Evolutionary conservation across 495 filamentous ascomycete genomes (phyloP).

Genomic region (Alectoria sarmentosa): DNA sequence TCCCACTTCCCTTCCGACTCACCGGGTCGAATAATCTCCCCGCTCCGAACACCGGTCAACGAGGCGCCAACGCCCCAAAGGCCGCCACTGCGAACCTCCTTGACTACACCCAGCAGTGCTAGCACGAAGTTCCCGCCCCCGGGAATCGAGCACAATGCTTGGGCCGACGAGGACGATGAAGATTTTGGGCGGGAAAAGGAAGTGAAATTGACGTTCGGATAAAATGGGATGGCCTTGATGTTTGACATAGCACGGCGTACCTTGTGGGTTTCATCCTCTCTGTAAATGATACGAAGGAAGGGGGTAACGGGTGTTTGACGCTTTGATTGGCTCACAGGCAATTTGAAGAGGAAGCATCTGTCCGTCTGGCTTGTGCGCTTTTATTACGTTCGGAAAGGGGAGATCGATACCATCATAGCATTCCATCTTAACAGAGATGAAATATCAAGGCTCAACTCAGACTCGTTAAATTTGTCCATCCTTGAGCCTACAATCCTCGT

Average conservation of each 20-base stretch:
- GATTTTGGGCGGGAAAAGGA: conserved; percentile 43
- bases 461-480: not conserved
- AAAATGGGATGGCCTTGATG: conserved; percentile 18
- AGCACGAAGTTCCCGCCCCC: conserved; percentile 11
- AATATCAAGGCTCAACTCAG: not conserved
- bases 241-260: conserved; percentile 20
- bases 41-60: conserved; percentile 4
- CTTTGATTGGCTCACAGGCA: not conserved
- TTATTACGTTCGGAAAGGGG: not conserved
- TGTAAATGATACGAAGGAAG: not conserved
- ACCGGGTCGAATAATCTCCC: conserved; percentile 6
- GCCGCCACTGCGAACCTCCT: conserved; percentile 38
- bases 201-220: conserved; percentile 54
- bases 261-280: not conserved
- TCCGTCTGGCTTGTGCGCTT: not conserved
- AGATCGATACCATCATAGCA: not conserved
- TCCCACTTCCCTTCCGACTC: conserved; percentile 10
- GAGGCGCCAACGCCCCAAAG: conserved; percentile 17
- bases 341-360: not conserved
- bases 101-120: conserved; percentile 32
- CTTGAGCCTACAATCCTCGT: not conserved
- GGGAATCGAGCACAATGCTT: conserved; percentile 61
- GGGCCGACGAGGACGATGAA: conserved; percentile 67
- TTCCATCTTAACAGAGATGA: not conserved
- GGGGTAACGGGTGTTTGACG: not conserved